Evolutionary conservation across 441 rosid genomes (phyloP).

Genomic region (Pelargonium cotyledonis): DNA sequence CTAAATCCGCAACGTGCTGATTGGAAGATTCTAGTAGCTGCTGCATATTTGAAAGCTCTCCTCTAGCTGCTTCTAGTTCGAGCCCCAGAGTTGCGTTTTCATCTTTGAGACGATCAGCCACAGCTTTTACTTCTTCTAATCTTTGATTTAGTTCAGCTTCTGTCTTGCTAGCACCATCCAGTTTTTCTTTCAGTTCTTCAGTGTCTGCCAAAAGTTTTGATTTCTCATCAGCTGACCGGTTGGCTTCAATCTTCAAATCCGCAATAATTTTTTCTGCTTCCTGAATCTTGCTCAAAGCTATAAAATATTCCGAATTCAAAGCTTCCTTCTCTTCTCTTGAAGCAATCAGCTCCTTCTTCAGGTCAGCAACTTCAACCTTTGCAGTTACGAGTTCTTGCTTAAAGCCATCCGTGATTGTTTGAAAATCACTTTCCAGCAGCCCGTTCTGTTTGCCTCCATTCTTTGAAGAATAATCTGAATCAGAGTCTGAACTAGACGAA

Average conservation of each 20-base stretch:
- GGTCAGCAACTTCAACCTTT: slow-evolving; percentile 50
- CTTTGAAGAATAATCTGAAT: slow-evolving; percentile 55
- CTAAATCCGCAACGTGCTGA: too few relatives aligned
- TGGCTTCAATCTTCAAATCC: slow-evolving; percentile 50
- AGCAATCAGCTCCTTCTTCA: slow-evolving; percentile 44
- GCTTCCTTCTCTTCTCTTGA: slow-evolving; percentile 53
- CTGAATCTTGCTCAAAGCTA: slow-evolving; percentile 47
- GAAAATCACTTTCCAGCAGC: slow-evolving; percentile 36
- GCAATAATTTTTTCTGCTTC: slow-evolving; percentile 42
- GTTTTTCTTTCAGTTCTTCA: slow-evolving; percentile 36
- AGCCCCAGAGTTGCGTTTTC: too few relatives aligned
- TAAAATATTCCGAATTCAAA: slow-evolving; percentile 39
- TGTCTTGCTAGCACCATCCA: slow-evolving; percentile 28
- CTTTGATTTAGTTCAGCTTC: slow-evolving; percentile 32
- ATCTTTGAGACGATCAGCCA: too few relatives aligned
- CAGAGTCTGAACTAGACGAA: slow-evolving; percentile 91
- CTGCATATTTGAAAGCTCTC: too few relatives aligned
- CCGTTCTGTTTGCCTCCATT: slow-evolving; percentile 55
- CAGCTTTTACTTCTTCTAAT: too few relatives aligned
- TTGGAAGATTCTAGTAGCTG: too few relatives aligned
- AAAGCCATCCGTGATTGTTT: slow-evolving; percentile 34
- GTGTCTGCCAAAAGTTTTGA: slow-evolving; percentile 34
- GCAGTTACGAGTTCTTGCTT: slow-evolving; percentile 58
- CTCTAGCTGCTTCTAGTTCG: too few relatives aligned
- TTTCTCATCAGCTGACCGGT: slow-evolving; percentile 39